Evolutionary conservation across 2,329 filamentous ascomycete species (phyloP), one percentile per base, ranked within the genome.

Genomic region (Arthrocladium fulminans): DNA sequence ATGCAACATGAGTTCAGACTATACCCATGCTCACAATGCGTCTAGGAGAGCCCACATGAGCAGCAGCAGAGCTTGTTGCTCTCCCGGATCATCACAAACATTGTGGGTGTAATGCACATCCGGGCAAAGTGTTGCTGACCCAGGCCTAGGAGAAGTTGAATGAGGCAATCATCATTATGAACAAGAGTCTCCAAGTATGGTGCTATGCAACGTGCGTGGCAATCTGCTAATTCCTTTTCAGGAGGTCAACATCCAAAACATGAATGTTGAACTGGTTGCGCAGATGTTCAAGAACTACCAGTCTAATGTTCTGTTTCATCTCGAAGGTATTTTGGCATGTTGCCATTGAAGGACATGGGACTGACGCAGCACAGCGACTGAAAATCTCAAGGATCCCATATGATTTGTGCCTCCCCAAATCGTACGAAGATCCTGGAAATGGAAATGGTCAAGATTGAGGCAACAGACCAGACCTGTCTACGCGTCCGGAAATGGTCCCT

Each of bases 281-380:
- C 90, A 97, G 64, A 98, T 98, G 92, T 98, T 97, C 75, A 96
- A 97, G 73, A 98, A 97, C 69, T 98, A 98, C 65, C 89, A 96
- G 66, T 95, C 88, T 9, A 98, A 97, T 60, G 90, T 97, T 12
- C 72, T 97, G 4, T 97, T 98, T 65, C 92, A 98, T 61, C 76
- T 98, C 4, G 92, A 97, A 81, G 92, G 92, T 94, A 73, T n/a
- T 10, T 15, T 3, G 7, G 12, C 2, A 13, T 17, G 22, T 42
- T 3, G 17, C 10, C 32, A 27, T n/a, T n/a, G 17, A 25, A 23
- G 2, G 15, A 10, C 13, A 47, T 48, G 47, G 25, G 40, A 55
- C 39, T 45, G 29, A 22, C 20, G n/a, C 51, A 29, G 17, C 32
- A 15, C 56, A 94, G 87, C 86, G 32, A 94, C 88, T 59, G 86